Evolutionary conservation across 169 alveolate genomes (phyloP), one percentile per base, ranked within the genome.

Genomic region (Eimeria falciformis): DNA sequence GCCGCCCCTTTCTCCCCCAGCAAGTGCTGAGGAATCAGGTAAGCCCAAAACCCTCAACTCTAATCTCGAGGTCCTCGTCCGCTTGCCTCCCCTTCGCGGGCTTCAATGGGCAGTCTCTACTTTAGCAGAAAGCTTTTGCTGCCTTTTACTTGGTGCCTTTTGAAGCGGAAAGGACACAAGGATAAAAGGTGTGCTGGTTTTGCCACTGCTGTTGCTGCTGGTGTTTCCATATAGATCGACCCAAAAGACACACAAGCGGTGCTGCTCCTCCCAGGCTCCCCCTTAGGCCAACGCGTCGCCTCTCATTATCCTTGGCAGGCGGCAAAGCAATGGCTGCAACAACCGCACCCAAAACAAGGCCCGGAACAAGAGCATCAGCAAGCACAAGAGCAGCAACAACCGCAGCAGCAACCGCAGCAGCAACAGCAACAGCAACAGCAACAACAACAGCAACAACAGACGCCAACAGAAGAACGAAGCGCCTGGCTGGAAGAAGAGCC

Each of bases 221-320:
- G 29, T 5, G 21, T 37, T 40, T 21, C 23, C 62, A 21, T 40
- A 56, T 40, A 71, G 83, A 66, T 25, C 23, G 45, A 45, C 45
- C n/a, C 4, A 50, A 66, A 33, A 21, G 69, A 77, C 1, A 77
- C 46, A 25, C 69, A 11, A 23, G 86, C 69, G 69, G 45, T 77
- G 18, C 68, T 77, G 69, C 68, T 77, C 27, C 86, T 77, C 27
- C 86, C 86, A 18, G 86, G 86, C 9, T 6, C 47, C 23, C 50
- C 86, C 27, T 77, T 77, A 33, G 86, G 86, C 69, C 62, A 77
- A 2, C 86, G 86, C 65, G 37, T 78, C 23, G 88, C 88, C 21
- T 33, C 71, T 17, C 37, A n/a, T 29, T 53, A 50, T n/a, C 73
- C 75, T 27, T 78, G 73, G 75, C 47, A 53, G 3, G 71, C 71